Evolutionary conservation across 345 rosid genomes (phyloP), one percentile per base, ranked within the genome.

Genomic region (Turnera subulata): DNA sequence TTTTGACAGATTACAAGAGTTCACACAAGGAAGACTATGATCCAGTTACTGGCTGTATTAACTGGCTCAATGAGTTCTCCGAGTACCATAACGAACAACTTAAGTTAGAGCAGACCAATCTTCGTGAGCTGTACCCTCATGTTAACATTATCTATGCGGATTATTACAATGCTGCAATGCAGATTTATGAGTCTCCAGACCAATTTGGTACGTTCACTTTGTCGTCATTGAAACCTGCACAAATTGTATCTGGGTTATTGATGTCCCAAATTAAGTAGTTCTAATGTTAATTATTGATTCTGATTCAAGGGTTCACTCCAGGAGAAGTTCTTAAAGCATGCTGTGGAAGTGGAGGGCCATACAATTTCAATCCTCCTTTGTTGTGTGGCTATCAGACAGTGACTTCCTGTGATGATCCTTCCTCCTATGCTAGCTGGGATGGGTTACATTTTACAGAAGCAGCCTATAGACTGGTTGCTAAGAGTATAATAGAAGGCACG

Each of bases 111-210:
- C 60, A 78, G 5, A 2, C 56, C 15, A 17, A 21, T 32, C 51
- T 78, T 5, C 62, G 19, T 15, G 23, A 45, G 44, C 66, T 73
- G 4, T 63, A 71, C 43, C 78, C 83, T 33, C 50, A 33, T 59
- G 51, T 55, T 46, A 73, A 62, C 35, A 75, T 81, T 25, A 68
- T 76, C 11, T 84, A 84, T 14, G 90, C 84, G 4, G 85, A 82
- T 47, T 78, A 82, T 56, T 84, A 82, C 17, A 53, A 73, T 37
- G 77, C 84, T 2, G 71, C 82, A 37, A 70, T 37, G 66, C 71
- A 74, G 33, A 61, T 76, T 46, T 63, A 33, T 55, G 80, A 71
- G 48, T 32, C 71, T 3, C 88, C 84, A 13, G 10, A 40, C 4
- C 61, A 35, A 63, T 80, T 62, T 11, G 88, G 88, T 82, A 58